Base-by-base conservation (phyloP, 768 basidiomycete genomes). In the Macrolepiota fuliginosa region DNA sequence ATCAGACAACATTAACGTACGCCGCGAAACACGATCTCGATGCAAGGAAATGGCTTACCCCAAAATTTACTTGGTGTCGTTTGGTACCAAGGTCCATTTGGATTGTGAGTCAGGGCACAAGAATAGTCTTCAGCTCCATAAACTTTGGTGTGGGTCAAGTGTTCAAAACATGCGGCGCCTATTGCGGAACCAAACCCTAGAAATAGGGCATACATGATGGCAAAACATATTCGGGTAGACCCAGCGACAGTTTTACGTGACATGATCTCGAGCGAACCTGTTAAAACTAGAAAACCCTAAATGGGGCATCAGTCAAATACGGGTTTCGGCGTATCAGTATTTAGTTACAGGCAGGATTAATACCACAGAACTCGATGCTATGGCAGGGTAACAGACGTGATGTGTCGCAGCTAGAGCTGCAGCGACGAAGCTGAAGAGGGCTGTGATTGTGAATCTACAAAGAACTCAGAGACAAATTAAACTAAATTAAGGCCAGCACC, bases 151-250 rank as follows among this genome's bases (percentile, higher is more conserved):
- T 78, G 74, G 0, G 86, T 81, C 37, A 92, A 80, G 57, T 78
- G 81, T 54, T 82, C 74, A 67, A 85, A 95, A 2, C 90, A 69
- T 63, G 90, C 80, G 0, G 85, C 87, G 3, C 93, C 92, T 50
- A 94, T 91, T 0, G 91, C 84, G 10, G 94, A 83, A 4, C 94
- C 93, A 69, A 95, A 92, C 0, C 89, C 88, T 7, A 90, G 77
- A 71, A 88, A 88, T 17, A 88, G 77, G n/a, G 89, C 87, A 68
- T 94, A 95, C 60, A 90, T 81, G 56, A 91, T 79, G 25, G 90
- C 83, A 67, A 90, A 94, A 65, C 90, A 90, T 15, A 94, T 78
- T 40, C 91, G 82, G 35, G 94, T 92, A 11, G 91, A 88, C n/a
- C 94, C 92, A 0, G 91, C 80, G 32, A 93, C 85, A n/a, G 67